Conservation (phyloP, 2,329 filamentous ascomycete species). For the Drechmeria coniospora region DNA sequence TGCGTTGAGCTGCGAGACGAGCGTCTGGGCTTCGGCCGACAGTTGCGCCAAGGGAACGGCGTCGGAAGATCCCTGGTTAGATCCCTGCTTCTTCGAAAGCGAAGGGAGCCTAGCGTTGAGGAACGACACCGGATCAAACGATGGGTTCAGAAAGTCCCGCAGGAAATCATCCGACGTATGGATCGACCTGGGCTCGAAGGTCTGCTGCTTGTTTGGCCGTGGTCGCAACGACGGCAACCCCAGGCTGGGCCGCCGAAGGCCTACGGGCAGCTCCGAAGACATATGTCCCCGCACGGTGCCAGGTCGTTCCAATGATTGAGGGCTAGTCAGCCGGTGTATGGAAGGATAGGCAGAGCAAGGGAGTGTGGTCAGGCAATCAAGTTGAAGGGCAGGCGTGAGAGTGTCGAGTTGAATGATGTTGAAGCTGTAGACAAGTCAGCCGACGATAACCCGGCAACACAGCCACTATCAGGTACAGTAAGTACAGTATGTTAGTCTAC, state of each 20-base stretch:
- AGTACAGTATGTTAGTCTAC: too few relatives aligned
- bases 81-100: conserved; percentile 32
- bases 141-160: conserved; percentile 56
- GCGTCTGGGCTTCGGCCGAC: conserved; percentile 63
- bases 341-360: too few relatives aligned
- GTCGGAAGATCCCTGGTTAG: conserved; percentile 10
- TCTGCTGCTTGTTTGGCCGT: conserved; percentile 21
- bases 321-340: too few relatives aligned
- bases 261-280: conserved; percentile 17
- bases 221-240: conserved; percentile 19
- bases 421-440: background rate
- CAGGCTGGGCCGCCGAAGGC: too few relatives aligned
- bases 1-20: conserved; percentile 77
- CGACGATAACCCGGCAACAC: conserved; percentile 3
- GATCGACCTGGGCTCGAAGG: conserved; percentile 33
- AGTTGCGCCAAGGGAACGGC: conserved; percentile 56
- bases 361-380: too few relatives aligned
- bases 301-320: too few relatives aligned
- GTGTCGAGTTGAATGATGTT: too few relatives aligned
- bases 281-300: too few relatives aligned
- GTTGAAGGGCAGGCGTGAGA: too few relatives aligned
- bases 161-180: conserved; percentile 60
- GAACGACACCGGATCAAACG: conserved; percentile 74
- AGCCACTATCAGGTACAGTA: too few relatives aligned
- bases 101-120: conserved; percentile 67